Evolutionary conservation across 257 asterid genomes (phyloP), one percentile per base, ranked within the genome.

Genomic region (Petrea volubilis): DNA sequence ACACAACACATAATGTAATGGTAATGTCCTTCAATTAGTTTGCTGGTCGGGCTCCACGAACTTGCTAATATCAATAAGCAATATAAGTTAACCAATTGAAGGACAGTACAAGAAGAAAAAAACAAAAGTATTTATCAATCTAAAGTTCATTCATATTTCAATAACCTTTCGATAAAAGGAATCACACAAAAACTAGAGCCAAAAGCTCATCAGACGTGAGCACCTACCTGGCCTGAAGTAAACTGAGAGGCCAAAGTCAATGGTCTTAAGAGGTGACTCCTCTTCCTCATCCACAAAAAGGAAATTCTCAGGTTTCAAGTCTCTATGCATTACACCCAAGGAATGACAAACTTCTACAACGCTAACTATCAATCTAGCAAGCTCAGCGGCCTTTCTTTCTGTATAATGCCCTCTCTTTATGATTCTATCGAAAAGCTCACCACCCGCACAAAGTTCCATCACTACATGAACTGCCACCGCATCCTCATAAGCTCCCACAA

Each of bases 161-260:
- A 12, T 67, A 61, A 51, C 40, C 46, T 56, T 40, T 29, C 24
- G 24, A 71, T n/a, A 17, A 68, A 18, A 13, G 47, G 23, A 12
- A 61, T 13, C 21, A 25, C 65, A 23, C 1, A 55, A 58, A 67
- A 41, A 33, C 57, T 46, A 63, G 34, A 44, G 44, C 36, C 33
- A 36, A 52, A n/a, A 68, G 28, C 5, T 12, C 67, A 73, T 4
- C n/a, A n/a, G n/a, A 15, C 13, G 61, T 25, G 65, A 28, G 4
- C 78, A 89, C 97, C 96, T 84, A 89, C 97, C 97, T 84, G 98
- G 98, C 82, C 82, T 87, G 78, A 93, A 89, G 81, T 89, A 93
- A 38, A 79, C 70, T 1, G 98, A 93, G 55, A 93, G 83, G 36
- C 98, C 98, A 71, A 93, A 93, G 67, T 93, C 98, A 12, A 93